Percentiles rank a stretch among this genome's conserved stretches.
phyloP scores from a whole-genome alignment of 177 flowering plant species.

The Tripterygium wilfordii region DNA sequence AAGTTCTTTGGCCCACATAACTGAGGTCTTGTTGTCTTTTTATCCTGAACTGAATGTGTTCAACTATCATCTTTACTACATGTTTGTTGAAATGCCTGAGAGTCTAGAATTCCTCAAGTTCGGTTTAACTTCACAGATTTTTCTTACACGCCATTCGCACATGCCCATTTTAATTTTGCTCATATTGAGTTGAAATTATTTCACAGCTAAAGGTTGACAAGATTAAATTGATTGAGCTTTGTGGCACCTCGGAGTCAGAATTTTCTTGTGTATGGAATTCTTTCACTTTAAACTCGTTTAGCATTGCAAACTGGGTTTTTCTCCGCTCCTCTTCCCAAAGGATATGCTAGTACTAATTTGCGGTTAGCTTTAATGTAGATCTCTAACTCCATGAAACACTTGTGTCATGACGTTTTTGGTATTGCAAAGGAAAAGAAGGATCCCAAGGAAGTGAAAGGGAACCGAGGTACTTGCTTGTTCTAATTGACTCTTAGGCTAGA shows the following conservation, averaged over 20 bases:
- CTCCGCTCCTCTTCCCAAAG: too few species aligned
- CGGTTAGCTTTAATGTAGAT: slow-evolving; percentile 50
- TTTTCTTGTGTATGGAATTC: slow-evolving; percentile 61
- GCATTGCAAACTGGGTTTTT: too few species aligned
- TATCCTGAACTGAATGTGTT: neutral
- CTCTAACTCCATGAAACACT: slow-evolving; percentile 78
- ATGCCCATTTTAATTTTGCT: too few species aligned
- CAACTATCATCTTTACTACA: neutral
- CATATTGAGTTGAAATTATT: too few species aligned
- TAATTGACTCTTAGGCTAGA: too few species aligned
- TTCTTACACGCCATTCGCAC: too few species aligned
- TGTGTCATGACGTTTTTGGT: slow-evolving; percentile 86
- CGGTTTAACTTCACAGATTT: too few species aligned
- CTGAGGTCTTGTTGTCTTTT: too few species aligned
- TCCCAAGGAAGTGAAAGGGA: slow-evolving; percentile 65
- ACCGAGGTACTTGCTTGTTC: too few species aligned
- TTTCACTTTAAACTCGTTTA: neutral
- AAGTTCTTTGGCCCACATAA: too few species aligned
- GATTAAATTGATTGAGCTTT: slow-evolving; percentile 76
- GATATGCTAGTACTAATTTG: neutral
- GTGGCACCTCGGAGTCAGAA: slow-evolving; percentile 87
- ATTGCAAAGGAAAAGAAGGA: slow-evolving; percentile 84
- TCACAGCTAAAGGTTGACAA: slow-evolving; percentile 98
- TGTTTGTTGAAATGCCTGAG: slow-evolving; percentile 26
- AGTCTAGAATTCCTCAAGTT: too few species aligned